Conservation (phyloP, 2,329 filamentous ascomycete genomes). For the Alternaria viburni region DNA sequence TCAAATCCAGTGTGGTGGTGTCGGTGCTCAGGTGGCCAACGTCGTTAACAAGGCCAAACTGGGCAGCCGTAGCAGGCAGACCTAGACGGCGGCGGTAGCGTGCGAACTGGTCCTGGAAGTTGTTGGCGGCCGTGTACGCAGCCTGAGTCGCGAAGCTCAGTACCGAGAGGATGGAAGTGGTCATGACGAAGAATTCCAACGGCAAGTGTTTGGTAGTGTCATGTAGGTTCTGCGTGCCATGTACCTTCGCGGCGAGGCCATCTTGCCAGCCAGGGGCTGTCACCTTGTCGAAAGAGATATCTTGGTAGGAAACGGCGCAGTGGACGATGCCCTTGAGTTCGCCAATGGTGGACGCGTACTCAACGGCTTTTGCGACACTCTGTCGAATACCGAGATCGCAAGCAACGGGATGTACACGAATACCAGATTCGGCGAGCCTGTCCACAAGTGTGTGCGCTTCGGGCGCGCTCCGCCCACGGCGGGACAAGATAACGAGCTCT, state of each 20-base stretch:
- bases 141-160: conserved; percentile 21
- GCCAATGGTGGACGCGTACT: not conserved
- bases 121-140: conserved; percentile 30
- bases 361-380: conserved; percentile 5
- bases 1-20: not conserved
- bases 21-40: conserved; percentile 18
- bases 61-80: conserved; percentile 22
- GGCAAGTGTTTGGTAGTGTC: conserved; percentile 6
- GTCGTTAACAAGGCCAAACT: conserved; percentile 35
- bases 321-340: conserved; percentile 23
- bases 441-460: not conserved
- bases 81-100: conserved; percentile 17
- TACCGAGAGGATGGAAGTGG: conserved; percentile 21
- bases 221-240: conserved; percentile 36
- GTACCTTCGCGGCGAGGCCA: conserved; percentile 30
- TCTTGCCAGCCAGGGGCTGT: not conserved
- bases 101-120: conserved; percentile 30
- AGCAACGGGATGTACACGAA: not conserved
- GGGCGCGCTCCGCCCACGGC: not conserved
- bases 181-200: conserved; percentile 39
- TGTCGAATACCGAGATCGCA: conserved; percentile 15
- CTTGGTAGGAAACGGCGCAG: conserved; percentile 10
- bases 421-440: not conserved
- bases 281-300: conserved; percentile 11
- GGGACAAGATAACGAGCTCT: conserved; percentile 16